Percentiles rank a stretch among this genome's conserved stretches.
Conservation (phyloP, 345 rosid species). For the Eucalyptus cloeziana region DNA sequence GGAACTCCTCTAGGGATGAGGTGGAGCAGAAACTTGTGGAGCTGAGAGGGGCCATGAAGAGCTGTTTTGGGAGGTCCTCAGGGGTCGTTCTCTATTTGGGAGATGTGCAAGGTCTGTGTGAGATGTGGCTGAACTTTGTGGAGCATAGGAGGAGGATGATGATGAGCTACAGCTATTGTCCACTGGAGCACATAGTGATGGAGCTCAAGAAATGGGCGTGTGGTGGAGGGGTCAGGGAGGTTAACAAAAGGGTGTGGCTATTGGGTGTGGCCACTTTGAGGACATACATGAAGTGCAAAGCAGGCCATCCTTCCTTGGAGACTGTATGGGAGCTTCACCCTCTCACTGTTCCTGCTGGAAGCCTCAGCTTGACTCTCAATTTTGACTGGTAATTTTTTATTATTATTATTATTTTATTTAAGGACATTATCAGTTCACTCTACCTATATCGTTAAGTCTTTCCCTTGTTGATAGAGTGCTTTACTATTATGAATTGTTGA, state of each 20-base stretch:
- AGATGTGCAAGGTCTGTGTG: conserved; percentile 48
- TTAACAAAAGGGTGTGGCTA: conserved; percentile 24
- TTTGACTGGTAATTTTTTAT: conserved; percentile 25
- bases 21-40: conserved; percentile 45
- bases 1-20: conserved; percentile 35
- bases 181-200: conserved; percentile 38
- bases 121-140: conserved; percentile 41
- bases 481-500: not conserved
- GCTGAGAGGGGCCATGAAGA: conserved; percentile 35
- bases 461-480: not conserved
- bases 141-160: conserved; percentile 32
- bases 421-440: not conserved
- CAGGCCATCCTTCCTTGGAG: conserved; percentile 53
- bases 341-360: conserved; percentile 31
- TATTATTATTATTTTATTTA: not conserved
- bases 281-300: conserved; percentile 46
- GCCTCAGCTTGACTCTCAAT: conserved; percentile 49
- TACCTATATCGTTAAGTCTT: not conserved
- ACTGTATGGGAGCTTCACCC: conserved; percentile 51
- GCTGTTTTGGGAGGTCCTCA: conserved; percentile 8
- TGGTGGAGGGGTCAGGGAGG: conserved; percentile 27
- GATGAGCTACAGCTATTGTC: conserved; percentile 9
- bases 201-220: conserved; percentile 38
- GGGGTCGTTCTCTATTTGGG: conserved; percentile 52
- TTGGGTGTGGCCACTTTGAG: conserved; percentile 41